Percentiles rank a stretch among this genome's conserved stretches.
Conservation (phyloP, 805 yeast species). For the Limtongozyma cylindracea region DNA sequence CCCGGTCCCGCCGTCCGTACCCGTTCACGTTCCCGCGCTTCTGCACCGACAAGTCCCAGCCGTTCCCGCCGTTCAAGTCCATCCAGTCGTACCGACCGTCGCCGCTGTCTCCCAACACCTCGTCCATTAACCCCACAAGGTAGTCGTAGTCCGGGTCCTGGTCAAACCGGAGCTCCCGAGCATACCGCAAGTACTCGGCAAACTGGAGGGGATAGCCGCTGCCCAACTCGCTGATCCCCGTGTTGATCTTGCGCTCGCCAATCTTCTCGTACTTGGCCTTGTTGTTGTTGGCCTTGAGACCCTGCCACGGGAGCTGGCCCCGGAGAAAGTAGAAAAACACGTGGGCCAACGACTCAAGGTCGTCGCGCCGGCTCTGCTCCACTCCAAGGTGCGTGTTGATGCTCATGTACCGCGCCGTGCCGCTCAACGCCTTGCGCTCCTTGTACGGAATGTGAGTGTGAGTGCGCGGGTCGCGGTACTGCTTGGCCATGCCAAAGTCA, state of each 20-base stretch:
- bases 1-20: no score
- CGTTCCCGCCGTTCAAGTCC: conserved; percentile 54
- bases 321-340: conserved; percentile 85
- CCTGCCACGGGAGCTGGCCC: conserved; percentile 97
- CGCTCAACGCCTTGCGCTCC: conserved; percentile 88
- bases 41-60: conserved; percentile 58
- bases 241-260: conserved; percentile 83
- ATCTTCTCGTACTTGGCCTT: conserved; percentile 93
- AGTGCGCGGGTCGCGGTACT: conserved; percentile 57
- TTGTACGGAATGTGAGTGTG: conserved; percentile 74
- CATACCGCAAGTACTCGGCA: conserved; percentile 47
- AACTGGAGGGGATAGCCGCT: conserved; percentile 52
- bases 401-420: conserved; percentile 92
- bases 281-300: conserved; percentile 87
- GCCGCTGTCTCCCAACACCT: conserved; percentile 26
- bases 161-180: conserved; percentile 45
- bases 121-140: conserved; percentile 31
- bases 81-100: conserved; percentile 67
- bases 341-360: conserved; percentile 82
- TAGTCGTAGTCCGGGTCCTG: conserved; percentile 62
- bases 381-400: conserved; percentile 92
- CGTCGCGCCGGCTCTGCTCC: conserved; percentile 93
- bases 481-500: conserved; percentile 78
- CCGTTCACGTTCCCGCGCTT: conserved; percentile 67
- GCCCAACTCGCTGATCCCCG: conserved; percentile 66